Evolutionary conservation across 108 stramenopile genomes (phyloP), one percentile per base, ranked within the genome.

Genomic region (Nitzschia palea): DNA sequence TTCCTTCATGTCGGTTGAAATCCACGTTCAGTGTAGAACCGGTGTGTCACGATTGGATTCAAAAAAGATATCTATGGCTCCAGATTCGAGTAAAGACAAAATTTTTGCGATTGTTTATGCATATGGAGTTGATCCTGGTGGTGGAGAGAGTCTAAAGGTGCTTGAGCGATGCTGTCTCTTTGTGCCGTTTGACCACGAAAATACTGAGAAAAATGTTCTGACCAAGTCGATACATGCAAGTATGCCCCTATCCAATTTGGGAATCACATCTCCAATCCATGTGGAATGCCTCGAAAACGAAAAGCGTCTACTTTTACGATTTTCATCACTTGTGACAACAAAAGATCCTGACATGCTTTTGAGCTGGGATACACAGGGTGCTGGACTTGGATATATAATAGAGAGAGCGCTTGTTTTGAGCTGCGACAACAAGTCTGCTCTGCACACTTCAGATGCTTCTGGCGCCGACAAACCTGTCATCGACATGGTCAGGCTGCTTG

Each of bases 341-440:
- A 89, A 82, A 66, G 91, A 95, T 61, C 94, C 94, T 14, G 94
- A 95, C 53, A 73, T 86, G 56, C 68, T 95, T 27, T 44, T 89
- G 8, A 89, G 87, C 44, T 95, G 94, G 94, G 91, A 95, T 63
- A 84, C 94, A 35, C 94, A 93, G 74, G 86, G 86, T 29, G 70
- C 63, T 4, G 94, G 94, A 18, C 33, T 93, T 10, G 91, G 94
- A 1, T 95, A 89, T 68, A 68, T 95, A 1, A 80, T 95, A 32
- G 91, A 95, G 57, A 66, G 94, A 36, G 87, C 87, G 6, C 33
- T 53, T 47, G 73, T 65, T 3, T 28, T 91, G 35, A 82, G 83
- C 42, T 23, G 36, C 1, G 55, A 55, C 14, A 52, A 4, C 14
- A 40, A 26, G 4, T 20, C 47, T 4, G 15, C 18, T 5, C 18